phyloP scores from a whole-genome alignment of 1,284 basidiomycete species.

The Cryptococcus wingfieldii region DNA sequence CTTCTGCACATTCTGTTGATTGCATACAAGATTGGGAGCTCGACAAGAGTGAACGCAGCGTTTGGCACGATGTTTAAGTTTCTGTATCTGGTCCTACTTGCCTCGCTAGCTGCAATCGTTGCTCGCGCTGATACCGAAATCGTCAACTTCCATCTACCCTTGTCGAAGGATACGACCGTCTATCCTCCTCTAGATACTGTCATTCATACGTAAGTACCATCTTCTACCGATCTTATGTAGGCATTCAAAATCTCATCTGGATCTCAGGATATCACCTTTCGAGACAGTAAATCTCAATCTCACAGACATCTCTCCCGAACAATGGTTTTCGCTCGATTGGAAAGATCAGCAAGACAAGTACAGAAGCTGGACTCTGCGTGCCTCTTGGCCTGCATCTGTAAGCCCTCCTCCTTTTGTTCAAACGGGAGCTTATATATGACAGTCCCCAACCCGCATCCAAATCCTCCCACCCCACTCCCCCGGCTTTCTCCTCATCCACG shows the following conservation, averaged over 20 bases:
- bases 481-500: slow-evolving; percentile 9
- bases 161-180: neutral
- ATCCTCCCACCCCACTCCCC: slow-evolving; percentile 5
- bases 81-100: neutral
- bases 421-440: neutral
- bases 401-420: slow-evolving; percentile 1
- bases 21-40: too few species aligned
- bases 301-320: slow-evolving; percentile 9
- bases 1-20: too few species aligned
- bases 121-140: slow-evolving; percentile 40
- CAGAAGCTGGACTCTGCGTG: slow-evolving; percentile 31
- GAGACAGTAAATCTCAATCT: slow-evolving; percentile 11
- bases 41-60: too few species aligned
- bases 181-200: neutral
- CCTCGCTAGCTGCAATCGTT: neutral
- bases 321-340: slow-evolving; percentile 16
- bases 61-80: too few species aligned
- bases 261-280: slow-evolving; percentile 2
- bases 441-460: slow-evolving; percentile 23
- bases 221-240: neutral
- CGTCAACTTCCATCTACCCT: slow-evolving; percentile 32
- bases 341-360: neutral
- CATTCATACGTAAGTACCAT: neutral
- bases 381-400: slow-evolving; percentile 41
- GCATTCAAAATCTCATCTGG: neutral